Base-by-base conservation (phyloP, 1,284 basidiomycete species). In the Ustilago cynodontis region DNA sequence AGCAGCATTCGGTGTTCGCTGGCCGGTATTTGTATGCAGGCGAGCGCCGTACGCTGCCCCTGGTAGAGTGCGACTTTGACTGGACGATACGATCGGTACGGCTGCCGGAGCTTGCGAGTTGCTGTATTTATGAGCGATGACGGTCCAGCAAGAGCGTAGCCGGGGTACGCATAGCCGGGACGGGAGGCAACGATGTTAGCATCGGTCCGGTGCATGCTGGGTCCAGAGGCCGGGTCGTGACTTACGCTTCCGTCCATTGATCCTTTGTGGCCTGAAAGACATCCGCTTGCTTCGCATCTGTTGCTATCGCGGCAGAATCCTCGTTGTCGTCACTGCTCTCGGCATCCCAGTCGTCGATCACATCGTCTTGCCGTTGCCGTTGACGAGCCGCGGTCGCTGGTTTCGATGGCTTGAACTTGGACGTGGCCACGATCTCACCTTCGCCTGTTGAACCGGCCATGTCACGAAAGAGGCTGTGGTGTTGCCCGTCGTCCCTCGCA, bases 341-440 rank as follows among this genome's bases (percentile, higher is more conserved):
- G 11, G 71, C 75, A 14, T 77, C 75, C 75, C 75, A 77, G 60
- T 77, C 75, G 20, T 77, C 75, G 18, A 67, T 50, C 0, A 71
- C 69, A 0, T 73, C 61, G 8, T 41, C 29, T 31, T 72, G 45
- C 26, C 62, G 54, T 53, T 70, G 58, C 28, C 54, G 54, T 52
- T 53, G 59, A 13, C 60, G 65, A 24, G 49, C 50, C 4, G 39
- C 22, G 14, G 6, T 24, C 9, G 47, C 11, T 20, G 74, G 10
- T 28, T 66, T 70, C 16, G 70, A 60, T 9, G 69, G 41, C 41
- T 64, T 69, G 66, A 69, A 72, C 49, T 77, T 77, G 52, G 62
- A 45, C 39, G 74, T 76, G 4, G 69, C 64, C 14, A 71, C 62
- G 29, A 71, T 64, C 5, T 59, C 67, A 6, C 56, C 33, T 9